Conservation (phyloP, 176 grass and related monocot genomes). For the Oryza officinalis region DNA sequence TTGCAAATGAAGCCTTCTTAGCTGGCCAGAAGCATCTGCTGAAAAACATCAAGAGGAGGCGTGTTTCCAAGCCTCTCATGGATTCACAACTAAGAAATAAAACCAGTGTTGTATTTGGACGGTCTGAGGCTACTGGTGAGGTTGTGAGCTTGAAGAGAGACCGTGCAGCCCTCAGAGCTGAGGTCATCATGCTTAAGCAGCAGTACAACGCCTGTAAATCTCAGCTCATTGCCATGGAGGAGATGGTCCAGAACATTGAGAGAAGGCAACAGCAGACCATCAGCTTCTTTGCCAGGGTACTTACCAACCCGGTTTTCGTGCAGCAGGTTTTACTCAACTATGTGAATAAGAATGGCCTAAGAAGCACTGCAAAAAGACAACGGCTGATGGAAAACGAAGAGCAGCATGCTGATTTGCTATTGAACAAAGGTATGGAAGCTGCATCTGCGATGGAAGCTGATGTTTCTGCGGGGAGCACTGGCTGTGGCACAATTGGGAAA, state of each 20-base stretch:
- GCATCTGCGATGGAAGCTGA: not conserved
- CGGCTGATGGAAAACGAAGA: slow-evolving; percentile 31
- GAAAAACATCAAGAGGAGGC: slow-evolving; percentile 47
- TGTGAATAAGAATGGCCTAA: slow-evolving; percentile 19
- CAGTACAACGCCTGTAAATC: slow-evolving; percentile 32
- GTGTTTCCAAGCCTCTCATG: slow-evolving; percentile 23
- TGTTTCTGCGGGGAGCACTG: slow-evolving; percentile 14
- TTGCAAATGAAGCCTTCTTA: slow-evolving; percentile 51
- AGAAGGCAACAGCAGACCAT: slow-evolving; percentile 44
- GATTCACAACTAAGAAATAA: not conserved
- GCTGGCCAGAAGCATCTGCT: slow-evolving; percentile 51
- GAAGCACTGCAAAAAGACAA: slow-evolving; percentile 12
- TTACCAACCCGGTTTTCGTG: slow-evolving; percentile 36
- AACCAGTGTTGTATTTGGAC: not conserved
- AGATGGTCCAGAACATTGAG: slow-evolving; percentile 46
- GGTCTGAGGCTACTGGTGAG: not conserved
- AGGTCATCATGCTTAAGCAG: slow-evolving; percentile 41
- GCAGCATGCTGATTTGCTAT: not conserved
- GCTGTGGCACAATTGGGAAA: not conserved
- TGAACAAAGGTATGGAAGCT: not conserved
- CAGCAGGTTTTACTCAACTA: slow-evolving; percentile 30
- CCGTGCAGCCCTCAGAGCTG: slow-evolving; percentile 38
- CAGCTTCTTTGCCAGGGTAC: slow-evolving; percentile 33
- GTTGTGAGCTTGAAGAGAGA: slow-evolving; percentile 38
- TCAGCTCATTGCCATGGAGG: slow-evolving; percentile 51